Base-by-base conservation (phyloP, 331 rosid genomes). In the Rhamnella rubrinervis region DNA sequence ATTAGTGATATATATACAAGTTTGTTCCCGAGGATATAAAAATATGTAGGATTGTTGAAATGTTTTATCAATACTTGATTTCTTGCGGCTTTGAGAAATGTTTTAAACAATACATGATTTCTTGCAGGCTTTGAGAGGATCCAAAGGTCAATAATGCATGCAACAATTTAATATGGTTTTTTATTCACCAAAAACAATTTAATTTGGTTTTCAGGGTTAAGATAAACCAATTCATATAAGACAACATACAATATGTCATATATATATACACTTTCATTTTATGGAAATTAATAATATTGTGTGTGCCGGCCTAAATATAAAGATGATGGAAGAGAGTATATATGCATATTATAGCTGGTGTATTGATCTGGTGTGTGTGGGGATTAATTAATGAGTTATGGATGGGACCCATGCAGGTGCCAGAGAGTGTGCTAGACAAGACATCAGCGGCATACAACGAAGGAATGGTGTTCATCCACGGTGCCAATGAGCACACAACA, bases 381-480 rank as follows among this genome's bases (percentile, higher is more conserved):
- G 18, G 4, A 55, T 23, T 23, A 55, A 6, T n/a, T 23, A 14
- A 16, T n/a, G 1, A 23, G 21, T 46, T 17, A 20, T 18, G 56
- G 26, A 39, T 57, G 57, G 52, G 41, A 19, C 26, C 28, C 19
- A 31, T 31, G 1, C 64, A 93, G 99, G 85, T 95, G n/a, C 99
- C 99, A 7, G 96, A 91, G 59, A 66, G 73, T 63, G 97, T 95
- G 74, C 6, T 87, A 59, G 97, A 95, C 52, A 81, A 75, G 20
- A 86, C 81, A 57, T 83, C 93, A 60, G 55, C 64, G 68, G 97
- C 86, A 18, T 89, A 95, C 77, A 95, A 95, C 89, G 85, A 84
- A 64, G 99, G 96, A 8, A 91, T 83, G 52, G 99, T 95, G 61
- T 95, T 75, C 68, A 91, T 95, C 80, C 92, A 95, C 68, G 96